These are phyloP conservation scores for Coniferiporia weirii DNA, from an alignment of 1,284 basidiomycete genomes.

Conservation along the genomic window DNA sequence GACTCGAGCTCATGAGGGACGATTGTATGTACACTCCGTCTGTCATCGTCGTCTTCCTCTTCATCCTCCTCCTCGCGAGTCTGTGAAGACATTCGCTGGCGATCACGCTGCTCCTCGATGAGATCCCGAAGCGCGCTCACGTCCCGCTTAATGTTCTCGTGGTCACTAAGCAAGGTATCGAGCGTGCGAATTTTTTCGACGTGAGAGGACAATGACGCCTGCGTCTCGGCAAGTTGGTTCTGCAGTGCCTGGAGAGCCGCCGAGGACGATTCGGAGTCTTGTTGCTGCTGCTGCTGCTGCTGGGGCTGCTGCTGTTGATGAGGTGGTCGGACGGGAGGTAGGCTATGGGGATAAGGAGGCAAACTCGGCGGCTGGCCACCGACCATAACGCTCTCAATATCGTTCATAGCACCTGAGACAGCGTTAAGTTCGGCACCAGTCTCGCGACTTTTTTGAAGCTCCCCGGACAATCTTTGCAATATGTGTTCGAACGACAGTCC, in stretches of 20 bases:
- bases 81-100: slow-evolving; percentile 25
- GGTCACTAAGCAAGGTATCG: slow-evolving; percentile 81
- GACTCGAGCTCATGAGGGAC: slow-evolving; percentile 65
- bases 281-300: slow-evolving; percentile 23
- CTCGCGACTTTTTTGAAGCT: slow-evolving; percentile 91
- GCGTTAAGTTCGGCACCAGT: slow-evolving; percentile 86
- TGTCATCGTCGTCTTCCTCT: slow-evolving; percentile 52
- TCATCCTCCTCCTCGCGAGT: slow-evolving; percentile 27
- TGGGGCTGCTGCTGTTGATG: slow-evolving; percentile 27
- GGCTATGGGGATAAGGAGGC: slow-evolving; percentile 52
- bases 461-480: slow-evolving; percentile 73
- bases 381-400: slow-evolving; percentile 90
- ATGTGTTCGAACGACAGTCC: slow-evolving; percentile 83
- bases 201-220: slow-evolving; percentile 72
- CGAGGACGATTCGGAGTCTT: slow-evolving; percentile 17
- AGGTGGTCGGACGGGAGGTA: slow-evolving; percentile 59
- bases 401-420: slow-evolving; percentile 78
- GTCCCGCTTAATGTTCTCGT: slow-evolving; percentile 82
- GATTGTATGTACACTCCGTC: slow-evolving; percentile 57
- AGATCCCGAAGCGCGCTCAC: slow-evolving; percentile 67
- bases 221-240: slow-evolving; percentile 81
- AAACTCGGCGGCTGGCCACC: slow-evolving; percentile 65
- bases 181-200: slow-evolving; percentile 83
- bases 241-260: slow-evolving; percentile 66
- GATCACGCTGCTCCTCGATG: slow-evolving; percentile 49